Evolutionary conservation across 2,329 filamentous ascomycete species (phyloP).

Genomic region (Karstenula rhodostoma): DNA sequence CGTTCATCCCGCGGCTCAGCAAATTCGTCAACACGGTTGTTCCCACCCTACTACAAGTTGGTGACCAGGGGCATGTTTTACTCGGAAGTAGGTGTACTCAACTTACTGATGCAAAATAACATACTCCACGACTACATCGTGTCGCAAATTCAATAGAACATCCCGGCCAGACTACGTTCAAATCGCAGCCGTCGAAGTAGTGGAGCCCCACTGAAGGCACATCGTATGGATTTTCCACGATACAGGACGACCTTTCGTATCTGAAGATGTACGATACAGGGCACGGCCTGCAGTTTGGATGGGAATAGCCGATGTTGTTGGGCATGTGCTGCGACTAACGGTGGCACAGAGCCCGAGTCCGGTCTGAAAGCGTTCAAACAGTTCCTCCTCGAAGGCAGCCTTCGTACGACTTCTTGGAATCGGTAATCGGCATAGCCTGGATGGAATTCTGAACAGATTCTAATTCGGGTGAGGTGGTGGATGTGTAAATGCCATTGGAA

Average conservation of each 20-base stretch:
- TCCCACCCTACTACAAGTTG: conserved; percentile 1
- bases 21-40: conserved; percentile 1
- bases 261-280: conserved; percentile 4
- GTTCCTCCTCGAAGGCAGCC: not conserved
- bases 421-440: not conserved
- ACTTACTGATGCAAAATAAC: not conserved
- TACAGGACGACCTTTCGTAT: not conserved
- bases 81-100: not conserved
- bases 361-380: conserved; percentile 1
- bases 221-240: not conserved
- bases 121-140: conserved; percentile 3
- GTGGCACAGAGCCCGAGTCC: not conserved
- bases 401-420: not conserved
- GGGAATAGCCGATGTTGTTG: not conserved
- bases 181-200: not conserved
- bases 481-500: not conserved
- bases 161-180: conserved; percentile 2
- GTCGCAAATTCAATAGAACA: conserved; percentile 1
- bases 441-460: not conserved
- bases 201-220: not conserved
- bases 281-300: not conserved
- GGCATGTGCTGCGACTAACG: not conserved
- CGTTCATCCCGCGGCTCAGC: not conserved
- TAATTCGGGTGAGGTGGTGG: not conserved
- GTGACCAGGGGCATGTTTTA: conserved; percentile 6